These are phyloP conservation scores for Crassisporium funariophilum DNA, from an alignment of 768 basidiomycete genomes.

Conservation along the genomic window DNA sequence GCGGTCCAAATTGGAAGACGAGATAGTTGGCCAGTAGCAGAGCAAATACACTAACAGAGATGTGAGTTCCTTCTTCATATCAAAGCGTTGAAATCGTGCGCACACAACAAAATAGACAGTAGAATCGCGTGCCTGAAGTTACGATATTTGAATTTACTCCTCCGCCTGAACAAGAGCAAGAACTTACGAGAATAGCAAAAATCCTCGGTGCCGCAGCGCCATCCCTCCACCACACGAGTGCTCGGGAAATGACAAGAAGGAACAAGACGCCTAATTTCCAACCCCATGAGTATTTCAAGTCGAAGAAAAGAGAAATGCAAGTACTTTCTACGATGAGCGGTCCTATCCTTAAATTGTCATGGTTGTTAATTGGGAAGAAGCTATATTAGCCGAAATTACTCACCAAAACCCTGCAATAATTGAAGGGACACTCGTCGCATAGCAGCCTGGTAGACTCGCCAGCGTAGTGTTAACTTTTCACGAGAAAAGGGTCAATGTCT, in stretches of 20 bases:
- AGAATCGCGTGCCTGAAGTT: conserved; percentile 25
- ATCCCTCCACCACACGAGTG: conserved; percentile 27
- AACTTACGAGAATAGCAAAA: conserved; percentile 23
- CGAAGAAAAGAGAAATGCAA: not conserved
- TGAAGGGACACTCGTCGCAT: conserved; percentile 27
- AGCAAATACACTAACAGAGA: conserved; percentile 16
- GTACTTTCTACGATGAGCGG: conserved; percentile 31
- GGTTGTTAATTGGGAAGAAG: not conserved
- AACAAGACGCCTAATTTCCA: conserved; percentile 23
- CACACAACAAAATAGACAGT: conserved; percentile 28
- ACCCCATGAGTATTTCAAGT: not conserved
- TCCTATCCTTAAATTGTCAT: conserved; percentile 23
- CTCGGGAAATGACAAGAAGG: conserved; percentile 24
- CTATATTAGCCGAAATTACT: not conserved
- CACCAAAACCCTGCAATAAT: conserved; percentile 32
- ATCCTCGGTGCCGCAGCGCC: conserved; percentile 24
- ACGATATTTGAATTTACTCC: not conserved
- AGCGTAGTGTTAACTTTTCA: conserved; percentile 22
- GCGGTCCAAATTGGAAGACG: conserved; percentile 27
- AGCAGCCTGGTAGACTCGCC: conserved; percentile 29
- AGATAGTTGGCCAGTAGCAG: conserved; percentile 27
- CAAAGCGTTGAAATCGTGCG: conserved; percentile 4
- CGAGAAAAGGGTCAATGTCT: not conserved
- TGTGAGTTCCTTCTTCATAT: not conserved
- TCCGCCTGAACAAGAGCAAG: not conserved